Conservation (phyloP, 305 asterid genomes). For the Solanum aculeatissimum region DNA sequence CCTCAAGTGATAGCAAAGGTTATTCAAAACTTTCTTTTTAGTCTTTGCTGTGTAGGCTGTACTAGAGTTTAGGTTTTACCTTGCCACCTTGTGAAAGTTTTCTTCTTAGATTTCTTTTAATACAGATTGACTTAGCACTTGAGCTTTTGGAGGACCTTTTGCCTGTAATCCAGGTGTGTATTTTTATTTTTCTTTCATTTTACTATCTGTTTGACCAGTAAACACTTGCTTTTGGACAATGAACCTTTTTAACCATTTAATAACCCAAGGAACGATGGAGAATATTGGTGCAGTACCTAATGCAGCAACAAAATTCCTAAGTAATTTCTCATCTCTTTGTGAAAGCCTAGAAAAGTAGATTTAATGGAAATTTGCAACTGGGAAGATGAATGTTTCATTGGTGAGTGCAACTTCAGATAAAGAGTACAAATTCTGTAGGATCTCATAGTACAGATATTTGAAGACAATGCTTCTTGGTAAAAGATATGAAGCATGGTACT, state of each 20-base stretch:
- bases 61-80: not conserved
- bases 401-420: not conserved
- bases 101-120: not conserved
- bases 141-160: slow-evolving; percentile 96
- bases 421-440: not conserved
- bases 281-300: not conserved
- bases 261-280: not conserved
- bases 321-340: not conserved
- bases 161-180: slow-evolving; percentile 74
- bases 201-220: not conserved
- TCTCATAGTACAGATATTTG: not conserved
- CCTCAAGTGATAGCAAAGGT: slow-evolving; percentile 96
- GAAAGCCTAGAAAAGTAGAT: not conserved
- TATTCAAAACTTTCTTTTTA: not conserved
- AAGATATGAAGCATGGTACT: not conserved
- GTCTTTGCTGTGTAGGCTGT: not conserved
- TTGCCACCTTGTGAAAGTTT: not conserved
- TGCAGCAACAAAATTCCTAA: not conserved
- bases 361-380: not conserved
- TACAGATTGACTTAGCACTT: slow-evolving; percentile 77
- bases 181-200: not conserved
- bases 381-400: not conserved
- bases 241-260: not conserved
- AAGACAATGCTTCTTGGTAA: not conserved
- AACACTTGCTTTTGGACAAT: not conserved